Base-by-base conservation (phyloP, 805 yeast genomes). In the Kuraishia piskuri region DNA sequence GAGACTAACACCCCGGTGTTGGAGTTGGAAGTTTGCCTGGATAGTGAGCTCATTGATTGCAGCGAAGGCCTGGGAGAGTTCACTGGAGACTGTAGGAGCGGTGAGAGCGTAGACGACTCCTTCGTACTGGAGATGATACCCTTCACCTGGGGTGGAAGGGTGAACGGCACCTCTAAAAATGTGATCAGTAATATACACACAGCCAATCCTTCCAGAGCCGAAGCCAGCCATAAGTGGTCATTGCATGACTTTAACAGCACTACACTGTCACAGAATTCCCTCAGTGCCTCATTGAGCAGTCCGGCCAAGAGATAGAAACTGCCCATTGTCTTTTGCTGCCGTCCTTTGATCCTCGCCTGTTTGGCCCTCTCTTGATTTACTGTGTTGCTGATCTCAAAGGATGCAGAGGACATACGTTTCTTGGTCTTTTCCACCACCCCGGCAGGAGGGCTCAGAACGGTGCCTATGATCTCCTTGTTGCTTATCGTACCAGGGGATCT, bases 161-260 rank as follows among this genome's bases (percentile, higher is more conserved):
- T 81, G 54, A 76, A 77, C 0, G 83, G 77, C 2, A 75, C 69
- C 24, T 77, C 82, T 17, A 85, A 65, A 59, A 74, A 82, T 12
- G 84, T 75, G 50, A 88, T 70, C 52, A 90, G 66, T 4, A 86
- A 65, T 46, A 86, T 65, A 55, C 88, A 79, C 0, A 88, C 81
- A 0, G 86, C 86, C 10, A 90, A 70, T 0, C 91, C 89, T 59
- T 90, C 97, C n/a, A 92, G 64, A 0, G 96, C 82, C 25, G 92
- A 84, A 0, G 86, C 98, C 14, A 89, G 74, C 98, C 98, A 94
- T 8, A 94, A 70, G 60, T 79, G 78, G 64, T 94, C 99, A 51
- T 82, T 82, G 1, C 84, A 73, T 12, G 79, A 73, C 55, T 80
- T 82, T 52, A 90, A 68, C 22, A 77, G 69, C 2, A 71, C 61